Evolutionary conservation across 495 filamentous ascomycete species (phyloP).

Genomic region (Cladorrhinum samala): DNA sequence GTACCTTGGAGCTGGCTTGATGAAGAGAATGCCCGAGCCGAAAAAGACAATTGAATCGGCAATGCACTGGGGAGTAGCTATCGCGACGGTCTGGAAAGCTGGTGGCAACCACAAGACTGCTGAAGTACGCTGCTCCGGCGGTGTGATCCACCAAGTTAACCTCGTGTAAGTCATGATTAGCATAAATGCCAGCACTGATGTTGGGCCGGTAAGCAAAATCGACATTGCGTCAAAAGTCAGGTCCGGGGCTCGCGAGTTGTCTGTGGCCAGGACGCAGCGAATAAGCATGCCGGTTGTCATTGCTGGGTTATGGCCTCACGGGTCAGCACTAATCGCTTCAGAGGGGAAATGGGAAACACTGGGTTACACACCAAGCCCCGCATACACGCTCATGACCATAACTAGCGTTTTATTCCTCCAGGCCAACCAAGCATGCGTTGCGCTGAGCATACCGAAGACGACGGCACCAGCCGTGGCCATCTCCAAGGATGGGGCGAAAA

Average conservation of each 20-base stretch:
- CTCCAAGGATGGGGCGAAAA: background rate
- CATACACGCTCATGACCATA: background rate
- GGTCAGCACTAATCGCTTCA: background rate
- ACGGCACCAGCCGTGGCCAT: background rate
- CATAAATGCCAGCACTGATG: background rate
- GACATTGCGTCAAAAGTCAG: background rate
- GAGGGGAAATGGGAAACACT: background rate
- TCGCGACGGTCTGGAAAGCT: conserved; percentile 1
- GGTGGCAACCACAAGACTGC: conserved; percentile 3
- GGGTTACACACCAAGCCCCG: conserved; percentile 1
- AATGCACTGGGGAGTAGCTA: conserved; percentile 3
- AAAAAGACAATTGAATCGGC: conserved; percentile 2
- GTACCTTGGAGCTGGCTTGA: background rate
- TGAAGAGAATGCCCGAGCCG: background rate
- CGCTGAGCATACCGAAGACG: background rate
- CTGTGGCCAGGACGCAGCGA: background rate
- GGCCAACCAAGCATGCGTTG: background rate
- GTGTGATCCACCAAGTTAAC: conserved; percentile 10
- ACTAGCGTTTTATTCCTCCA: background rate
- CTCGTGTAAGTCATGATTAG: conserved; percentile 14
- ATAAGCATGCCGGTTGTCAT: background rate
- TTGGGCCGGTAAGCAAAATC: background rate
- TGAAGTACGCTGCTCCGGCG: background rate
- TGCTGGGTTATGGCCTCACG: background rate
- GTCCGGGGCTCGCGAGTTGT: background rate